Conservation (phyloP, 495 filamentous ascomycete genomes). For the Trypethelium eluteriae region DNA sequence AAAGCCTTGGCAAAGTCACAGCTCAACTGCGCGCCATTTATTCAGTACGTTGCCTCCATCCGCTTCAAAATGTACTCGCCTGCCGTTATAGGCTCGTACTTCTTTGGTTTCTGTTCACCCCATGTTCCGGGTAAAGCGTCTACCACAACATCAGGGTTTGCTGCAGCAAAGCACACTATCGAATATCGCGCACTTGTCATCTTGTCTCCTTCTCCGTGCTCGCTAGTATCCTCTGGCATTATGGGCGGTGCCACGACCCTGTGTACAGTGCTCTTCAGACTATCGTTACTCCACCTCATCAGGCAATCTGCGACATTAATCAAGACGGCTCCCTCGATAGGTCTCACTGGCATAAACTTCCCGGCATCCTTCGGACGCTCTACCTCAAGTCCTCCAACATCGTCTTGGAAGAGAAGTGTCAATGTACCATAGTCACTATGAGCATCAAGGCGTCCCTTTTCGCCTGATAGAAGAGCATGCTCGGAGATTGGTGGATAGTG, state of each 20-base stretch:
- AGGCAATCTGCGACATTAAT: constrained; percentile 55
- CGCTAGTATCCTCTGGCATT: constrained; percentile 23
- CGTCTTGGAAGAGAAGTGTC: constrained; percentile 48
- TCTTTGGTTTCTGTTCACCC: constrained; percentile 30
- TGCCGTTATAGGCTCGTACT: constrained; percentile 33
- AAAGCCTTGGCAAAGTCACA: not conserved
- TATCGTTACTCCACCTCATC: constrained; percentile 56
- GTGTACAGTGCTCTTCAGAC: constrained; percentile 18
- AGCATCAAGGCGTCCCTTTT: constrained; percentile 22
- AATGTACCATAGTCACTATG: constrained; percentile 46
- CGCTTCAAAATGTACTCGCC: constrained; percentile 32
- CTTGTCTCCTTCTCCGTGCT: constrained; percentile 25
- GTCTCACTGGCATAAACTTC: constrained; percentile 44
- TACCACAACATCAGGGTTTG: constrained; percentile 48
- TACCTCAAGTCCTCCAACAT: constrained; percentile 48
- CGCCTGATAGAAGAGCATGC: not conserved
- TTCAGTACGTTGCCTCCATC: constrained; percentile 29
- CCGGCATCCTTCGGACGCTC: constrained; percentile 46
- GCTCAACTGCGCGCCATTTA: not conserved
- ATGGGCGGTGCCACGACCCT: constrained; percentile 2
- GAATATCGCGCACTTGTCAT: constrained; percentile 51
- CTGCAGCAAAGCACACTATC: constrained; percentile 55
- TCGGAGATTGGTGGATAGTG: constrained; percentile 57
- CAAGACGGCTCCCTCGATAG: constrained; percentile 44
- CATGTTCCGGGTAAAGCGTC: constrained; percentile 49